Evolutionary conservation across 225 moss, liverwort and hornwort species (phyloP).

Genomic region (Rhytidiadelphus loreus): DNA sequence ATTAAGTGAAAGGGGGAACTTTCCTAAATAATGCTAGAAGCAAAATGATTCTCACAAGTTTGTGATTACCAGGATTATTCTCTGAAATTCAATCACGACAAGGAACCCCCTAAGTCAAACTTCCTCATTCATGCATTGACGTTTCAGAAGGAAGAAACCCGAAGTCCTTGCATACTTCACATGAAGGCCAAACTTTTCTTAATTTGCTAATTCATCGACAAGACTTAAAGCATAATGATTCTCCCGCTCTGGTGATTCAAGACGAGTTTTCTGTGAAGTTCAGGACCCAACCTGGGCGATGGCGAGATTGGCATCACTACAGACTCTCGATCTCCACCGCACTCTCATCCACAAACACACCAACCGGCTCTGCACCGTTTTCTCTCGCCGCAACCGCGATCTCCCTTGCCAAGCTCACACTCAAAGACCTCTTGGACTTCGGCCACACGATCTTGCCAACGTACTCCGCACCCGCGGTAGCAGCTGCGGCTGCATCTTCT

Average conservation of each 20-base stretch:
- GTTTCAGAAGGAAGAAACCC: neutral
- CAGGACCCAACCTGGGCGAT: constrained; percentile 45
- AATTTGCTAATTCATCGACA: neutral
- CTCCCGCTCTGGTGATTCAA: neutral
- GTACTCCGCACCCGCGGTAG: constrained; percentile 47
- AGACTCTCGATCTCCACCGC: constrained; percentile 50
- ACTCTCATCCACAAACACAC: constrained; percentile 79
- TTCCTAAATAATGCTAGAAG: neutral
- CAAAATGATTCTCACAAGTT: neutral
- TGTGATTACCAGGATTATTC: neutral
- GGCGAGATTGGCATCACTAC: constrained; percentile 31
- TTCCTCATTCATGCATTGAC: neutral
- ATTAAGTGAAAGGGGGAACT: neutral
- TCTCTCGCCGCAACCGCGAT: constrained; percentile 69
- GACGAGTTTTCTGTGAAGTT: neutral
- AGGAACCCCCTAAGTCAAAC: neutral
- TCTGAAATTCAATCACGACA: neutral
- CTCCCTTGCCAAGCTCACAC: constrained; percentile 45
- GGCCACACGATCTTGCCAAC: constrained; percentile 90
- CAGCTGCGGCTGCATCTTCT: constrained; percentile 63
- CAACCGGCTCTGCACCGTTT: constrained; percentile 78
- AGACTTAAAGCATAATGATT: neutral
- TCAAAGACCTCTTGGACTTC: constrained; percentile 61
- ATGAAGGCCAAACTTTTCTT: neutral
- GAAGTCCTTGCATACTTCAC: neutral